phyloP scores from a whole-genome alignment of 495 filamentous ascomycete genomes.

The Hyaloscypha hepaticicola region DNA sequence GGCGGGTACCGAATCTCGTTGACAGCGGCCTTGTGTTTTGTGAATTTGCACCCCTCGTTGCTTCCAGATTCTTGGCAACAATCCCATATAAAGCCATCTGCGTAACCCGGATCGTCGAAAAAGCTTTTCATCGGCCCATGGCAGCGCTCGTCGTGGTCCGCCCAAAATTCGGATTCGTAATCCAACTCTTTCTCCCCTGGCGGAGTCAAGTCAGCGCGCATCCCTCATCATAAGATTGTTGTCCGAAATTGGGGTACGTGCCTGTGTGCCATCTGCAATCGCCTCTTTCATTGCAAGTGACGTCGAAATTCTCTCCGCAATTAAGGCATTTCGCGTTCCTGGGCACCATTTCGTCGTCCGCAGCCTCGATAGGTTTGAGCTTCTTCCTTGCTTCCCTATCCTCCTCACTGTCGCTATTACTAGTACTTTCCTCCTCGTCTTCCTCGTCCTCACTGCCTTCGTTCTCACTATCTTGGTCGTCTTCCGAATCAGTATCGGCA shows the following conservation, averaged over 20 bases:
- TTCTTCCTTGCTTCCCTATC: slow-evolving; percentile 28
- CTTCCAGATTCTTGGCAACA: slow-evolving; percentile 45
- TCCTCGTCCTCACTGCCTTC: slow-evolving; percentile 1
- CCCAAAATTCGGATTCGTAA: slow-evolving; percentile 21
- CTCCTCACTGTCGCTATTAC: slow-evolving; percentile 25
- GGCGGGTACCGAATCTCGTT: neutral
- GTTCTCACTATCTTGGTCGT: neutral
- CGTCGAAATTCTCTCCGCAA: slow-evolving; percentile 29
- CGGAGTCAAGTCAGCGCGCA: neutral
- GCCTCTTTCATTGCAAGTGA: slow-evolving; percentile 17
- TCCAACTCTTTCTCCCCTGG: slow-evolving; percentile 21
- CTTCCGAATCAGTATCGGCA: slow-evolving; percentile 9
- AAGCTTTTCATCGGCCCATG: slow-evolving; percentile 21
- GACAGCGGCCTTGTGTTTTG: slow-evolving; percentile 8
- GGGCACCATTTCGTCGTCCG: slow-evolving; percentile 18
- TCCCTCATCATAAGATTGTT: neutral
- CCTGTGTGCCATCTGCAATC: slow-evolving; percentile 33
- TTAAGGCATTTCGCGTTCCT: slow-evolving; percentile 27
- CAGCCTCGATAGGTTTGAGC: slow-evolving; percentile 15
- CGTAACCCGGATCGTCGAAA: slow-evolving; percentile 20
- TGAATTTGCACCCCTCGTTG: slow-evolving; percentile 19
- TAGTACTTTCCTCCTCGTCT: slow-evolving; percentile 31
- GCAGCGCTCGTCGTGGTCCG: neutral
- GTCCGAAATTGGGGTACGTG: slow-evolving; percentile 9
- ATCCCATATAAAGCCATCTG: slow-evolving; percentile 29